Evolutionary conservation across 2,329 filamentous ascomycete genomes (phyloP), one percentile per base, ranked within the genome.

Genomic region (Bertia moriformis): DNA sequence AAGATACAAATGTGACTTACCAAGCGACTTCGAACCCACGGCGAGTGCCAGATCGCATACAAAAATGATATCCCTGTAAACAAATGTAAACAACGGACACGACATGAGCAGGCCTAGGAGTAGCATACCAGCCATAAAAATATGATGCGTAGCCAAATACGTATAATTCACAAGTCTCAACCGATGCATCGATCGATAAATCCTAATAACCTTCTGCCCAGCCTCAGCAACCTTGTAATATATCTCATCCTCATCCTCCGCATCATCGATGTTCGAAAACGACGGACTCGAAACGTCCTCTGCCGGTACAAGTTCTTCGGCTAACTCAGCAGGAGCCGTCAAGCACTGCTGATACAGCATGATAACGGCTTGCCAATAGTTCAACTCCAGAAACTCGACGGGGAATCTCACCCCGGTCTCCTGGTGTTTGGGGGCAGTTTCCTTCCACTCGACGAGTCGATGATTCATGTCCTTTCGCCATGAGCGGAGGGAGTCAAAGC

Each of bases 311-410:
- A 78, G 77, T 58, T 95, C 89, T 40, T 78, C 78, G 40, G 88
- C 85, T 42, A 96, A 77, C 51, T 87, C 77, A 30, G 82, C 75
- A 1, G 89, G 89, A 14, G 94, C 84, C 38, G 84, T 82, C 44
- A 94, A 60, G 56, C 87, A 91, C 57, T 94, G 89, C 40, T 89
- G 71, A 56, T 96, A 96, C 15, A 96, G 71, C 80, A 95, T 87
- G 47, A 95, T 93, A 43, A 96, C 78, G 3, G 87, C 86, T 56
- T 95, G 89, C 88, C 89, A 96, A 59, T 96, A 96, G 57, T 96
- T 96, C 43, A 96, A 69, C 50, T 95, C 86, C 3, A 95, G 61
- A 50, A 96, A 94, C 41, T 94, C 82, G 1, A 84, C 78, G 1
- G 83, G 87, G 55, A 96, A 96, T 3, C 77, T 77, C 2, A 96